Conservation (phyloP, 139 green algal species). For the Coelastrella sp. region DNA sequence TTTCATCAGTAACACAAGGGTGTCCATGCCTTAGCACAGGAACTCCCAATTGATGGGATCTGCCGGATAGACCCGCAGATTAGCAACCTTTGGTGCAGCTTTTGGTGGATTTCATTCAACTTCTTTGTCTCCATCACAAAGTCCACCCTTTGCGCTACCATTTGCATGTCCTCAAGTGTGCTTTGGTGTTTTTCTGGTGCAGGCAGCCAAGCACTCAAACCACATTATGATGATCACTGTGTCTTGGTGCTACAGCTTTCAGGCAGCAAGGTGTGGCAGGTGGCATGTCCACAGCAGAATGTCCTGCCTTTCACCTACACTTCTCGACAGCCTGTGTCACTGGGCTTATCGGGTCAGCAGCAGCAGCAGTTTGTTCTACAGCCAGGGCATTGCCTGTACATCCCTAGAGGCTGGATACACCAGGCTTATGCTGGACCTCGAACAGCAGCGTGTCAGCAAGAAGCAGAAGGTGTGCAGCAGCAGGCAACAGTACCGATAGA, state of each 20-base stretch:
- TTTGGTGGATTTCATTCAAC: no score
- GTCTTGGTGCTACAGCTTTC: constrained; percentile 55
- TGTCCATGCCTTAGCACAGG: no score
- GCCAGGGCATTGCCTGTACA: constrained; percentile 9
- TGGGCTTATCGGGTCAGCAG: neutral
- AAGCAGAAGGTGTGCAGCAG: no score
- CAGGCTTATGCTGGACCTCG: constrained; percentile 13
- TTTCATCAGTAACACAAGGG: no score
- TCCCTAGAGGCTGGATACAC: constrained; percentile 43
- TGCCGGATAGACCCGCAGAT: no score
- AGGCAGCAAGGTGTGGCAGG: constrained; percentile 55
- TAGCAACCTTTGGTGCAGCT: no score
- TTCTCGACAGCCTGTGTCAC: neutral
- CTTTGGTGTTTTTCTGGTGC: no score
- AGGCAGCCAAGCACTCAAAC: constrained; percentile 48
- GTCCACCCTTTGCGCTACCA: no score
- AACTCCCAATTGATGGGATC: no score
- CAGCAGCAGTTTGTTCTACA: constrained; percentile 2
- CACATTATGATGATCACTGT: constrained; percentile 65
- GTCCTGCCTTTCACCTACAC: constrained; percentile 16
- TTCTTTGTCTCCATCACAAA: no score
- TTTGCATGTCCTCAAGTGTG: no score
- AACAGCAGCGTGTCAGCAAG: constrained; percentile 28
- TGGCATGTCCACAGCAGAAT: constrained; percentile 43
- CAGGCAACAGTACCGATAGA: no score